Evolutionary conservation across 176 grass and related monocot species (phyloP).

Genomic region (Coix lacrymajobi): DNA sequence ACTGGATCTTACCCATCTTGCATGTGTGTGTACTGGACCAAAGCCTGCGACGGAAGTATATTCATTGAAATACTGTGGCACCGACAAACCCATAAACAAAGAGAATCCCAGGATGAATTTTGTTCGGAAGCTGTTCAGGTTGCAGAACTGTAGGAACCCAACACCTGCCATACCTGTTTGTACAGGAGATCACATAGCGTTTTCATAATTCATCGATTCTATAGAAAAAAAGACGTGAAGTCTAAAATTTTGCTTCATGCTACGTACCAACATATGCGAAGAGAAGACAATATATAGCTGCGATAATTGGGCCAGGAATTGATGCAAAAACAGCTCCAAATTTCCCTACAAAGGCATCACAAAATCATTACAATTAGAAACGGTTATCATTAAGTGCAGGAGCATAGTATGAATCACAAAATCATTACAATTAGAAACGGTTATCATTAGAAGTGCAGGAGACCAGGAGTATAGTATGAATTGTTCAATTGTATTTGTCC

Average conservation of each 20-base stretch:
- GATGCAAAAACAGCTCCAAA: constrained; percentile 59
- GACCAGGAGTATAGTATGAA: not conserved
- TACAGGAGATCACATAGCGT: not conserved
- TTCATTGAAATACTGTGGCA: constrained; percentile 97
- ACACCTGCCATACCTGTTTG: constrained; percentile 75
- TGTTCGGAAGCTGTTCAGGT: constrained; percentile 85
- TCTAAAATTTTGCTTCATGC: not conserved
- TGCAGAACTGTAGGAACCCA: constrained; percentile 77
- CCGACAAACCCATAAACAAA: constrained; percentile 84
- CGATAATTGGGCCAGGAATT: constrained; percentile 37
- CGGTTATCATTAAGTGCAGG: not conserved
- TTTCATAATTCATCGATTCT: not conserved
- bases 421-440: not conserved
- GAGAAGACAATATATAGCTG: constrained; percentile 45
- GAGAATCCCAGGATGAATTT: constrained; percentile 93
- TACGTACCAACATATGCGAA: constrained; percentile 50
- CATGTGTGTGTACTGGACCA: constrained; percentile 73
- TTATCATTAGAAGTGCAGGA: not conserved
- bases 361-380: not conserved
- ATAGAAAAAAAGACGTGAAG: not conserved
- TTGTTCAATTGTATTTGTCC: not conserved
- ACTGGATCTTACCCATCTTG: constrained; percentile 77
- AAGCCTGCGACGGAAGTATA: constrained; percentile 71
- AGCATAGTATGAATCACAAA: not conserved
- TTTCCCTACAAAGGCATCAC: constrained; percentile 29